Base-by-base conservation (phyloP, 2,329 filamentous ascomycete species). In the Calonectria leucothoes region DNA sequence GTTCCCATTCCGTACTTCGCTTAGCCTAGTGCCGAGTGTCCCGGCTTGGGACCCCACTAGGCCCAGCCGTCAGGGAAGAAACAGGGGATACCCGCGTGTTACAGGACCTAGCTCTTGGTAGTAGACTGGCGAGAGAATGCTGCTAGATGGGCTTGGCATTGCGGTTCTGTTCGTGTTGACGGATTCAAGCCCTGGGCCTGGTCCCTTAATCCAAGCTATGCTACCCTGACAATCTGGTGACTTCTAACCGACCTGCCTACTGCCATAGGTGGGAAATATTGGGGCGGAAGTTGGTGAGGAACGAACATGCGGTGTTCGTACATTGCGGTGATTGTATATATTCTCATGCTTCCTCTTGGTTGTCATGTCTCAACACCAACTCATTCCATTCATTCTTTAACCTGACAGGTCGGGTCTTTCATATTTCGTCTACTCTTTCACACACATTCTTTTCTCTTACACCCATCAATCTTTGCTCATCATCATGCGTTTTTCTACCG, bases 391-490 rank as follows among this genome's bases (percentile, higher is more conserved):
- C 66, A 59, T 68, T 59, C 51, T 68, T 27, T 59, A 42, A 42
- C 49, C 66, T 51, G 66, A 68, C 66, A 48, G 66, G 66, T 68
- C 66, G 66, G 66, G 23, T 57, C 37, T 39, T 55, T 68, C 37
- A 45, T 25, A 29, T 66, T 57, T 45, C 8, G 4, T 42, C 37
- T 48, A 31, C 29, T 59, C 52, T 59, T 68, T 35, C 37, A 45
- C 27, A 12, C 25, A 33, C 27, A 11, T 25, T 31, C 23, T 45
- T 48, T 66, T 48, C 27, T n/a, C n/a, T n/a, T 48, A 27, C 27
- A 15, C 14, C 6, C 11, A 27, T 20, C 15, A n/a, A 10, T 52
- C 25, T 15, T 57, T 42, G 11, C 20, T 42, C 42, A 67, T 31
- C 51, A 59, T 3, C 27, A 68, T 68, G 66, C 66, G 66, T 68